Evolutionary conservation across 495 filamentous ascomycete genomes (phyloP), one percentile per base, ranked within the genome.

Genomic region (Cercophora samala): DNA sequence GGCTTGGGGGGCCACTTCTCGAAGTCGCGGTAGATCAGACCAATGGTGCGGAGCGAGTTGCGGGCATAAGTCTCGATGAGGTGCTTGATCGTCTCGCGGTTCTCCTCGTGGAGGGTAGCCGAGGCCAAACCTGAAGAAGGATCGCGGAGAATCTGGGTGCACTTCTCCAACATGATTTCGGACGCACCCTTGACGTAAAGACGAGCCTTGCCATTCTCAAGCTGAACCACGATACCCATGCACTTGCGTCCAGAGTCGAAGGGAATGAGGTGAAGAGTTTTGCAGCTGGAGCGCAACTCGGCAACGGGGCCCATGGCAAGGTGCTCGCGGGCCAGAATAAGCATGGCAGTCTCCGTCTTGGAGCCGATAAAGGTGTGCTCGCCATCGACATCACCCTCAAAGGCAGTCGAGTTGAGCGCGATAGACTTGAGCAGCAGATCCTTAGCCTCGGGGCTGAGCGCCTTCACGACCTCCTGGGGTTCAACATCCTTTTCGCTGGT

Each of bases 151-250:
- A 93, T 88, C 32, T 83, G 83, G 1, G 88, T 86, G 69, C 91
- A 93, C 71, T 89, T 89, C 24, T 78, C 79, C 24, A 95, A 82
- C 70, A 97, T 78, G 65, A 96, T 93, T 71, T 96, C 92, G 0
- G 92, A 93, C n/a, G 92, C 92, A 53, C 92, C 92, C 77, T 96
- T 96, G 73, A 96, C 87, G 66, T 88, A 85, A 72, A 96, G 86
- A 19, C 92, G 84, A 4, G 84, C 85, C 66, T 81, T 84, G 58
- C 88, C 89, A 65, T 89, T 86, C 15, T 82, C 76, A 23, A 91
- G 76, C 70, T 88, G 86, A 17, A 89, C 74, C n/a, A 93, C 90
- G 19, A 88, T 82, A 4, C 92, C 92, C 92, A 96, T 96, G 74
- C 92, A 96, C 76, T 96, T 96, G 65, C 92, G 87, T 21, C 83